Evolutionary conservation across 2,329 filamentous ascomycete species (phyloP), one percentile per base, ranked within the genome.

Genomic region (Fusarium metavorans): DNA sequence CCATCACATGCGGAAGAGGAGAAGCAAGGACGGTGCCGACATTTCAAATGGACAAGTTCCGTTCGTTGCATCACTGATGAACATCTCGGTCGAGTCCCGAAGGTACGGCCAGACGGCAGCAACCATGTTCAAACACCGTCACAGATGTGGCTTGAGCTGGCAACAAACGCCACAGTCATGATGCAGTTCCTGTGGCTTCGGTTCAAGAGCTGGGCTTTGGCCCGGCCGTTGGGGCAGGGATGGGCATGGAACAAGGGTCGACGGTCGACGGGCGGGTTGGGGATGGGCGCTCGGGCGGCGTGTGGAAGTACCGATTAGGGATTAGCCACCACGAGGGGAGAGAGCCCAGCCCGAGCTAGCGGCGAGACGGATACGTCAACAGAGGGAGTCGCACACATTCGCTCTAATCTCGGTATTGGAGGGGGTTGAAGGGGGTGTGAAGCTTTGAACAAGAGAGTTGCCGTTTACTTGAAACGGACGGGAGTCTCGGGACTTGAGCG

Each of bases 81-180:
- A 56, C 52, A 54, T 78, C 73, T 78, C 76, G 73, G 76, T 77
- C 73, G 68, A 78, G 72, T 76, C 58, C 73, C 76, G 73, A 78
- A 73, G 59, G 57, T 54, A 68, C 75, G 75, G 76, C 60, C 64
- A 73, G 64, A 50, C 48, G 75, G 66, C 66, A 66, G 35, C 34
- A 35, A 60, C 37, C 35, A 34, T 43, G 56, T 57, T 66, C 34
- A 27, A 35, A 37, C 39, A n/a, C 37, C 35, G 34, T 25, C 41
- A 20, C 41, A 34, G 48, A 16, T 37, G 72, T 75, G 73, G 70
- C 69, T 73, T 23, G 20, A 30, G 25, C 20, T 18, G 13, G 18
- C 10, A 35, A 27, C 8, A 25, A 14, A 39, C 70, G 72, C 72
- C 72, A 68, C 66, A 65, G n/a, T 27, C 41, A 41, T 62, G 34